phyloP scores from a whole-genome alignment of 179 eudicot species.

The Silene noctiflora region DNA sequence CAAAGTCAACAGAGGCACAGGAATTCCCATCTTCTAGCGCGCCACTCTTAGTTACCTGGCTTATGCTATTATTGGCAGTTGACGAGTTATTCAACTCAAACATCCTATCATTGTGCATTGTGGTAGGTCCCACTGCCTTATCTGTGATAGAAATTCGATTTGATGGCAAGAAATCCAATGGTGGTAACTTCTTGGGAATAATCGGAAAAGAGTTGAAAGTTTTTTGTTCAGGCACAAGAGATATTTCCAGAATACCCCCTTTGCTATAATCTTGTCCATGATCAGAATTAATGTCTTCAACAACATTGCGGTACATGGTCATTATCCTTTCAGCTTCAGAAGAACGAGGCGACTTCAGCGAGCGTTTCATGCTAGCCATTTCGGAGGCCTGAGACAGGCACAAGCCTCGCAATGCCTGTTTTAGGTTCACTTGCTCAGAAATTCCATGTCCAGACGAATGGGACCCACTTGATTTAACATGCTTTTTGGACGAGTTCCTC shows the following conservation, averaged over 20 bases:
- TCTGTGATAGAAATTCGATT: conserved; percentile 40
- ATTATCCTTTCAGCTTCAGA: conserved; percentile 68
- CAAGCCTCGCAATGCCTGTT: conserved; percentile 87
- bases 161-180: conserved; percentile 35
- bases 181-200: conserved; percentile 26
- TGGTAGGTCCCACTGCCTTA: conserved; percentile 24
- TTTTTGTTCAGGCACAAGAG: conserved; percentile 45
- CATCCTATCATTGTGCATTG: conserved; percentile 19
- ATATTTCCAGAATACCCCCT: conserved; percentile 43
- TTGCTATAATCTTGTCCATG: conserved; percentile 35
- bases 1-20: conserved; percentile 25
- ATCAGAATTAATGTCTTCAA: conserved; percentile 49
- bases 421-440: conserved; percentile 74
- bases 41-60: conserved; percentile 22
- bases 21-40: conserved; percentile 21
- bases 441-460: conserved; percentile 60
- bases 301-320: conserved; percentile 54
- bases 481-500: conserved; percentile 63
- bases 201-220: conserved; percentile 30
- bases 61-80: conserved; percentile 20
- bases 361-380: conserved; percentile 80
- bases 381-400: conserved; percentile 98
- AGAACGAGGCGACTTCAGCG: conserved; percentile 53
- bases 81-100: conserved; percentile 23
- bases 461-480: conserved; percentile 43